These are phyloP conservation scores for Coniochaeta hoffmannii DNA, from an alignment of 2,329 filamentous ascomycete species.

Conservation along the genomic window DNA sequence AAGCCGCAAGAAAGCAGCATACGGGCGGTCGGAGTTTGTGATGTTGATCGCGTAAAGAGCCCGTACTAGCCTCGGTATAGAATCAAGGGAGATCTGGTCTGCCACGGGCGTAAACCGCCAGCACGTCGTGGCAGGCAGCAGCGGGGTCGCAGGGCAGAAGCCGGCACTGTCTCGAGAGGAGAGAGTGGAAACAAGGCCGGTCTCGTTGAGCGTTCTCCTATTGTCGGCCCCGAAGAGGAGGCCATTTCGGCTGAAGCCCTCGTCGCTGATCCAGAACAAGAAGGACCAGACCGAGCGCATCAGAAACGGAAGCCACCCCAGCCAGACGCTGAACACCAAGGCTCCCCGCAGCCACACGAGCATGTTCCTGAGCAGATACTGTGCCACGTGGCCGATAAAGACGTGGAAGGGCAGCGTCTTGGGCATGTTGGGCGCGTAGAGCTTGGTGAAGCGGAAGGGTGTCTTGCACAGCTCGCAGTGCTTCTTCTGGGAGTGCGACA, in stretches of 20 bases:
- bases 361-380: constrained; percentile 65
- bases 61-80: constrained; percentile 17
- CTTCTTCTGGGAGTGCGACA: constrained; percentile 98
- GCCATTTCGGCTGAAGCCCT: constrained; percentile 39
- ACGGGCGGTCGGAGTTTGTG: constrained; percentile 23
- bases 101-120: constrained; percentile 26
- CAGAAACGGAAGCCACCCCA: constrained; percentile 78
- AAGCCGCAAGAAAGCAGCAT: constrained; percentile 22
- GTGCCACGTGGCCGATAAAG: constrained; percentile 69
- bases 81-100: constrained; percentile 25
- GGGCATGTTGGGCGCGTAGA: constrained; percentile 94
- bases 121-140: constrained; percentile 29
- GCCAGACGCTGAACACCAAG: constrained; percentile 80
- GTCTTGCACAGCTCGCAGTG: constrained; percentile 99
- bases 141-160: constrained; percentile 30
- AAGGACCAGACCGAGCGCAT: constrained; percentile 91
- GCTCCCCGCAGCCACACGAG: constrained; percentile 71
- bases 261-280: constrained; percentile 91
- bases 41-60: constrained; percentile 22
- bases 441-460: constrained; percentile 93
- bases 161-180: background rate
- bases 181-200: background rate
- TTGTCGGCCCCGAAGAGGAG: constrained; percentile 2
- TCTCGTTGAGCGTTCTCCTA: background rate
- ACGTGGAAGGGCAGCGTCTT: constrained; percentile 70